phyloP scores from a whole-genome alignment of 495 filamentous ascomycete species.

The Neohortaea acidophila region DNA sequence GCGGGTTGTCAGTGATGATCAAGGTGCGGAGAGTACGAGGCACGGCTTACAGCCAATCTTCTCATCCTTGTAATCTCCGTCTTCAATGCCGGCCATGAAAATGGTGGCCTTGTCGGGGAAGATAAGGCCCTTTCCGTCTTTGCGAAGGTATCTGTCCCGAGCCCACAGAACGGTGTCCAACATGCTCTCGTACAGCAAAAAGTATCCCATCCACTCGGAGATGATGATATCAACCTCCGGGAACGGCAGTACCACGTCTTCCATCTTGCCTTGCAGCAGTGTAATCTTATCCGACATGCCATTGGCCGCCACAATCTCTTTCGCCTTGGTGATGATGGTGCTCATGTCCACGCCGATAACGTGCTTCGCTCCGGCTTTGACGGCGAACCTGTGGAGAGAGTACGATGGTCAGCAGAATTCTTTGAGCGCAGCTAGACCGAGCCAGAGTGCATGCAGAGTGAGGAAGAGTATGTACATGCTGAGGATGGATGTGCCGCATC shows the following conservation, averaged over 20 bases:
- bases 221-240: constrained; percentile 94
- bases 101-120: constrained; percentile 84
- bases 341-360: constrained; percentile 97
- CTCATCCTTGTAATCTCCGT: constrained; percentile 78
- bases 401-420: not conserved
- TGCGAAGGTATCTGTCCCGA: constrained; percentile 73
- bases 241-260: constrained; percentile 81
- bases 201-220: constrained; percentile 99
- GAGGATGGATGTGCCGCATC: constrained; percentile 83
- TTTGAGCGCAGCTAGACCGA: no score
- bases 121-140: constrained; percentile 55
- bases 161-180: constrained; percentile 90
- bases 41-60: constrained; percentile 53
- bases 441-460: constrained; percentile 1
- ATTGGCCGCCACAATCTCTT: constrained; percentile 77
- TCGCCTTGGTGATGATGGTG: constrained; percentile 88
- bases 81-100: constrained; percentile 75
- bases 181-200: constrained; percentile 97
- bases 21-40: not conserved
- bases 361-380: constrained; percentile 78
- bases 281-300: constrained; percentile 74
- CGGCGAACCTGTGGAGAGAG: constrained; percentile 63
- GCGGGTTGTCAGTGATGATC: not conserved
- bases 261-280: constrained; percentile 86
- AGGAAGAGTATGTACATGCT: constrained; percentile 48